Base-by-base conservation (phyloP, 148 eudicot species). In the Gaultheria prostrata region DNA sequence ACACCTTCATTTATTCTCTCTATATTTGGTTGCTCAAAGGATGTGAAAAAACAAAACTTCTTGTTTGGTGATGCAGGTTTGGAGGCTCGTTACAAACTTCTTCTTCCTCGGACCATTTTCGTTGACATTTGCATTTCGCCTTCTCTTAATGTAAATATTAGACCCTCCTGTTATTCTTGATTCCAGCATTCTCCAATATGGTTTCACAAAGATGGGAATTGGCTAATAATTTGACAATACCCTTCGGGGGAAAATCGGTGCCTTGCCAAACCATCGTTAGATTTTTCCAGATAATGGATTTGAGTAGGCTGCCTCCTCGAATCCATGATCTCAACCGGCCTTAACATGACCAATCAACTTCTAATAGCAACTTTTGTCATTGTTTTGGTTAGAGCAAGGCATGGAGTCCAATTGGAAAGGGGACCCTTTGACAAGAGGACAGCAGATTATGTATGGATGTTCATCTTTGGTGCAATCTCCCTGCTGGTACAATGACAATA, bases 71-170 rank as follows among this genome's bases (percentile, higher is more conserved):
- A 43, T 77, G 80, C 88, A 87, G 91, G 78, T 89, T 35, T 89
- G 91, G 91, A 89, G 89, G 86, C 91, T 89, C 32, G 14, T 89
- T 26, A 89, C 89, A 21, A 87, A 85, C 54, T 87, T 89, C 89
- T 85, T 89, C 82, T 89, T 89, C 84, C 79, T 89, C 8, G 91
- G 89, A 20, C 80, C 81, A 12, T 89, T 85, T 71, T 87, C 91
- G 0, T 14, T 89, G 0, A 43, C 84, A 39, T 89, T 87, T 67
- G 91, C 88, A 3, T 83, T 85, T 75, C 86, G 80, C 18, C 81
- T 89, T 74, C 48, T 89, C 26, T 61, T 86, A 24, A 89, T 89
- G 91, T 89, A 85, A 86, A 49, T 7, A 14, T 15, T 43, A 12
- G 26, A 3, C 71, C 33, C 71, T 26, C 71, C n/a, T 24, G 69